phyloP scores from a whole-genome alignment of 2,329 filamentous ascomycete species.

The Ophiosphaerella narmari region DNA sequence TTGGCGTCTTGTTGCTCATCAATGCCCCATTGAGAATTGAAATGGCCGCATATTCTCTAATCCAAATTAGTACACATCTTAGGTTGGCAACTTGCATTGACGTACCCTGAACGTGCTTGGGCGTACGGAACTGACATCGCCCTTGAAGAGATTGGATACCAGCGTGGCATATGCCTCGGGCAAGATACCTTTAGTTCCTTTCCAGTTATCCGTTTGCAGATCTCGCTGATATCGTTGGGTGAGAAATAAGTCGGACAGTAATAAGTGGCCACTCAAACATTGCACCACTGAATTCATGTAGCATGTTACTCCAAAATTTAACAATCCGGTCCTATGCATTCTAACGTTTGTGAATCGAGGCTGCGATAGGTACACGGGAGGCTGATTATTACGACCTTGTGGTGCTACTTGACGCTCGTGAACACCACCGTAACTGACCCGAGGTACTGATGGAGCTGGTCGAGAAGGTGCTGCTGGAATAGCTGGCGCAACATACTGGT shows the following conservation, averaged over 20 bases:
- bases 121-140: conserved; percentile 54
- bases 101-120: conserved; percentile 53
- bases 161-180: conserved; percentile 66
- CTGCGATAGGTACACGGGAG: conserved; percentile 53
- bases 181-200: conserved; percentile 66
- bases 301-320: conserved; percentile 82
- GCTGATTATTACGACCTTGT: conserved; percentile 41
- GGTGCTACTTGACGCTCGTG: conserved; percentile 58
- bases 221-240: conserved; percentile 64
- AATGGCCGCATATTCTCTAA: conserved; percentile 64
- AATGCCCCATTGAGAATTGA: conserved; percentile 72
- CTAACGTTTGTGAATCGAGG: conserved; percentile 51
- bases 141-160: conserved; percentile 66
- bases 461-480: conserved; percentile 66
- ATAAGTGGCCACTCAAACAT: conserved; percentile 73
- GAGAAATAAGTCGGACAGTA: conserved; percentile 66
- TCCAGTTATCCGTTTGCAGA: conserved; percentile 67
- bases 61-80: conserved; percentile 19
- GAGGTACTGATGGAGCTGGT: conserved; percentile 60
- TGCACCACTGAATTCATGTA: conserved; percentile 94
- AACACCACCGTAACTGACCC: conserved; percentile 80
- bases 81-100: not conserved
- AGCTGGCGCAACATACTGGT: conserved; percentile 54
- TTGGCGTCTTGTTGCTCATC: conserved; percentile 85
- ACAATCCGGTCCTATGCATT: conserved; percentile 71